Percentiles rank a stretch among this genome's conserved stretches.
Evolutionary conservation across 305 asterid genomes (phyloP).

Genomic region (Fraxinus baroniana): DNA sequence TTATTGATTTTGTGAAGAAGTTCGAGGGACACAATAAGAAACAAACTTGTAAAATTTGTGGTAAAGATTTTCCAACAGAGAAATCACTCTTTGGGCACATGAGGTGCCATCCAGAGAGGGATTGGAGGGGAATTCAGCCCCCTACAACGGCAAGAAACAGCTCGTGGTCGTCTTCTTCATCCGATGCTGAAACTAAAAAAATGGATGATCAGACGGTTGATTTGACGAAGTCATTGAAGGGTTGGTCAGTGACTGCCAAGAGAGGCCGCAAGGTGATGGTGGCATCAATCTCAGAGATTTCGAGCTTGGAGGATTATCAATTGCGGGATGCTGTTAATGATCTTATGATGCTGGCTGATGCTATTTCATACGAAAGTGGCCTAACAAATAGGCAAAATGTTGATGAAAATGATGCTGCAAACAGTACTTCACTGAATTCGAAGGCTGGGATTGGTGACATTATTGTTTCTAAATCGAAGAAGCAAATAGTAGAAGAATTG

Average conservation of each 20-base stretch:
- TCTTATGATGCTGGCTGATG: slow-evolving; percentile 42
- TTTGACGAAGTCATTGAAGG: slow-evolving; percentile 22
- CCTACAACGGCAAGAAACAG: background rate
- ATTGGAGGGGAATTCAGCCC: slow-evolving; percentile 58
- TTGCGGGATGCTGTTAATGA: slow-evolving; percentile 35
- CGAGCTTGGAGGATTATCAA: slow-evolving; percentile 28
- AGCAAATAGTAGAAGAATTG: background rate
- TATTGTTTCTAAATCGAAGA: slow-evolving; percentile 2
- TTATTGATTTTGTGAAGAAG: background rate
- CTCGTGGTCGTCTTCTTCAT: slow-evolving; percentile 18
- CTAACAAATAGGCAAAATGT: background rate
- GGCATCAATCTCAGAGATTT: slow-evolving; percentile 7
- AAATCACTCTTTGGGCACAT: slow-evolving; percentile 73
- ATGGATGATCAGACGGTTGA: slow-evolving; percentile 16
- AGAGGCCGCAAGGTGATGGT: slow-evolving; percentile 43
- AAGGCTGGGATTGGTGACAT: slow-evolving; percentile 5
- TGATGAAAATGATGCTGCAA: slow-evolving; percentile 23
- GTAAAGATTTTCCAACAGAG: slow-evolving; percentile 49
- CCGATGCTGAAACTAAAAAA: slow-evolving; percentile 7
- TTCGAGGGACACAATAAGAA: background rate
- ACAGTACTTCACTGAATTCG: slow-evolving; percentile 20
- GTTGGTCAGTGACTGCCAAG: slow-evolving; percentile 55
- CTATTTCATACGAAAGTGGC: slow-evolving; percentile 8
- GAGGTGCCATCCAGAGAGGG: slow-evolving; percentile 69
- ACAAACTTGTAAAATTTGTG: slow-evolving; percentile 38